phyloP scores from a whole-genome alignment of 2,329 filamentous ascomycete species.

The Pyricularia sp. region DNA sequence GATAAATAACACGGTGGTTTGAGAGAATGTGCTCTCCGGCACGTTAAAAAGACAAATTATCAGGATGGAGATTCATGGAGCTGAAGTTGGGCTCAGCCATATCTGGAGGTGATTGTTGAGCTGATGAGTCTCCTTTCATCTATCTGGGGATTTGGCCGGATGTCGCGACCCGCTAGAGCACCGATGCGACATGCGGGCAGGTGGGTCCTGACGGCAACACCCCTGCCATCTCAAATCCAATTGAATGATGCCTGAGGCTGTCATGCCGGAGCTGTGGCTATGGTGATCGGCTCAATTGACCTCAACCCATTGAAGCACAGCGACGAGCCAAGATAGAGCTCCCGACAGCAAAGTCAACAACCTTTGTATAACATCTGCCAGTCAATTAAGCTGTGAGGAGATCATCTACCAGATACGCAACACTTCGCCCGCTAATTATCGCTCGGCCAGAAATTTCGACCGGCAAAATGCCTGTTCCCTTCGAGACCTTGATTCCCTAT shows the following conservation, averaged over 20 bases:
- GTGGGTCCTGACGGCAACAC: background rate
- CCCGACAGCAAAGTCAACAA: background rate
- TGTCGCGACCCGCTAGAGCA: background rate
- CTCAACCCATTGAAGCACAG: background rate
- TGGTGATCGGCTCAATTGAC: background rate
- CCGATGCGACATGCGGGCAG: constrained; percentile 1
- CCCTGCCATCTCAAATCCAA: background rate
- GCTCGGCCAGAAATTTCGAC: constrained; percentile 4
- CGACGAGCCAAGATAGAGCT: background rate
- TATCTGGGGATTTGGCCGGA: background rate
- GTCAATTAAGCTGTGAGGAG: background rate
- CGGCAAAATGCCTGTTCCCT: constrained; percentile 46
- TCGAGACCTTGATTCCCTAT: constrained; percentile 51
- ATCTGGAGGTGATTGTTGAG: background rate
- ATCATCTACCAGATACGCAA: background rate
- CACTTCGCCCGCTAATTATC: background rate
- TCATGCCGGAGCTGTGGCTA: background rate
- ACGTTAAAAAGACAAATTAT: background rate
- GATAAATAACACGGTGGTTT: background rate
- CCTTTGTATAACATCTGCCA: background rate
- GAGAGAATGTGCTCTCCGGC: background rate
- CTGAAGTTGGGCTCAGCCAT: background rate
- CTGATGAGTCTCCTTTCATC: background rate
- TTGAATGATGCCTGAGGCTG: background rate
- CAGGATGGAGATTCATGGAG: background rate